Evolutionary conservation across 169 alveolate genomes (phyloP).

Genomic region (Eimeria sp.): DNA sequence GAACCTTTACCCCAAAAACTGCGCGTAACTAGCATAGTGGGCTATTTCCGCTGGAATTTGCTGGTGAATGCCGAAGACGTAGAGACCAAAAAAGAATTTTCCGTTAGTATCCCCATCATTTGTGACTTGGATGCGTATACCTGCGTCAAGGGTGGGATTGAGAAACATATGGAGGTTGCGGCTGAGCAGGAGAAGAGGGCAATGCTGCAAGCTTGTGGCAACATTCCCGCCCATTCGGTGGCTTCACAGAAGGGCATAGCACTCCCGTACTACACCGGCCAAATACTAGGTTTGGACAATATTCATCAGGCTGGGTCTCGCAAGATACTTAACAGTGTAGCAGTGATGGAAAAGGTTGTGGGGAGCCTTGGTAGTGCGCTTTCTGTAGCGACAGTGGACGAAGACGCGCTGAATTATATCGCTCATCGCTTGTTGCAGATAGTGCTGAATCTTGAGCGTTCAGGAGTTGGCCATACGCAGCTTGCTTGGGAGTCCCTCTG

Average conservation of each 20-base stretch:
- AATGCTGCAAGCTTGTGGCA: conserved; percentile 19
- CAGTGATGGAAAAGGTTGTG: neutral
- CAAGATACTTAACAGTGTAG: neutral
- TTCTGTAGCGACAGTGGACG: neutral
- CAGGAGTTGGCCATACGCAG: conserved; percentile 1
- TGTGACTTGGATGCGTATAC: no score
- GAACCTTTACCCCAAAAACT: neutral
- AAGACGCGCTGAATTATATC: neutral
- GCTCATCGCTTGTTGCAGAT: neutral
- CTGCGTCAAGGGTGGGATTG: neutral
- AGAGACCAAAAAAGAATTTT: neutral
- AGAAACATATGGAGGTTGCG: neutral
- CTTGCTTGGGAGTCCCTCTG: neutral
- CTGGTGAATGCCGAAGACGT: neutral
- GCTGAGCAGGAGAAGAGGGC: neutral
- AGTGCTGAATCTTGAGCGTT: neutral
- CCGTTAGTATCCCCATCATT: neutral
- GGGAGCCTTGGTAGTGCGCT: neutral
- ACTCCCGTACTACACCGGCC: neutral
- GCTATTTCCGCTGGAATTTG: neutral
- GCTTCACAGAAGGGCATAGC: conserved; percentile 15
- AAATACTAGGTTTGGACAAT: neutral
- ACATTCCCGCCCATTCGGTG: neutral
- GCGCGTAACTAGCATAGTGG: neutral
- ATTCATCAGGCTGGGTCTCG: neutral